Percentiles rank a stretch among this genome's conserved stretches.
phyloP scores from a whole-genome alignment of 169 alveolate genomes.

The Plasmodium coatneyi region DNA sequence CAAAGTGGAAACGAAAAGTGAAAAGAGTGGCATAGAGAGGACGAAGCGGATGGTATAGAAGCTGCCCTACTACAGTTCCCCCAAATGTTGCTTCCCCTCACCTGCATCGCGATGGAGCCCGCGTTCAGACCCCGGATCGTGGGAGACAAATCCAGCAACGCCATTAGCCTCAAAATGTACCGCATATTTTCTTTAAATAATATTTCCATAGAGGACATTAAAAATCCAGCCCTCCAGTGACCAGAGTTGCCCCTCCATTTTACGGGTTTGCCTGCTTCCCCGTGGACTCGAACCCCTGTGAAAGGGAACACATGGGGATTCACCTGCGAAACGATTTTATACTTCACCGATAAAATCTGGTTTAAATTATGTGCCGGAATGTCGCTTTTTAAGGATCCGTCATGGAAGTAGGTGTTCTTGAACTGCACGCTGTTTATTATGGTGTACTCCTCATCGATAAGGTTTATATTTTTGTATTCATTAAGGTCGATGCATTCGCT shows the following conservation, averaged over 20 bases:
- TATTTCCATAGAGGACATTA: constrained; percentile 78
- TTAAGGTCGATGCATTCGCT: constrained; percentile 9
- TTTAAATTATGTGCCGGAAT: constrained; percentile 75
- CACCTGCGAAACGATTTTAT: constrained; percentile 78
- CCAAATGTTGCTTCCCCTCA: not conserved
- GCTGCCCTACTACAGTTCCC: not conserved
- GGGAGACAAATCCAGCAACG: constrained; percentile 80
- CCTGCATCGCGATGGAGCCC: constrained; percentile 81
- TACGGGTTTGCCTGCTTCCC: constrained; percentile 83
- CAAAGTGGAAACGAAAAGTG: not conserved
- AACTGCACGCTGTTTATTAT: constrained; percentile 72
- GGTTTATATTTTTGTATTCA: constrained; percentile 27
- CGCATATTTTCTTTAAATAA: constrained; percentile 78
- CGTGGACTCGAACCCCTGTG: constrained; percentile 79
- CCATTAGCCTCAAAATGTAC: constrained; percentile 78
- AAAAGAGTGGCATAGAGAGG: not conserved
- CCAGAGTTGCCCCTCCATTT: constrained; percentile 79
- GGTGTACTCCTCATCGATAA: constrained; percentile 61
- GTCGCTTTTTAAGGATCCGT: constrained; percentile 80
- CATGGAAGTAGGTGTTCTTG: constrained; percentile 78
- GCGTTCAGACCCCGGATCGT: constrained; percentile 81
- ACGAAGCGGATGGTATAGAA: not conserved
- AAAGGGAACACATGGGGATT: constrained; percentile 81
- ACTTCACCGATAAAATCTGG: constrained; percentile 74
- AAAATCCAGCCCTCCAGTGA: constrained; percentile 80